These are phyloP conservation scores for Alnus glutinosa DNA, from an alignment of 306 rosid species.

Conservation along the genomic window DNA sequence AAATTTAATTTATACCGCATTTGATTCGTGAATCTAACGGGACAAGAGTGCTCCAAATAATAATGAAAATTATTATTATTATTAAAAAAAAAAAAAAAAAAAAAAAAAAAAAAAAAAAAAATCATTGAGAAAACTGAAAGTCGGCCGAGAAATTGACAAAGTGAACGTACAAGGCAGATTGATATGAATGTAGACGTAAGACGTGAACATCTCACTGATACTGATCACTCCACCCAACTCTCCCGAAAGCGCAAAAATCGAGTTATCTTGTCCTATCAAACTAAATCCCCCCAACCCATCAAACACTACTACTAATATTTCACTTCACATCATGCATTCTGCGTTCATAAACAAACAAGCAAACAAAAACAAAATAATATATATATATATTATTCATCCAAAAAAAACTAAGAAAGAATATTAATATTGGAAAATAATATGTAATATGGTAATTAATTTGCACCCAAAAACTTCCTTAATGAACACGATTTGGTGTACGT, in stretches of 20 bases:
- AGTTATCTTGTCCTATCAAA: background rate
- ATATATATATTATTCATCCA: no score
- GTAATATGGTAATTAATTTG: no score
- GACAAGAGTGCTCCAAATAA: no score
- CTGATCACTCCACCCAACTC: background rate
- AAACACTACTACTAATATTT: no score
- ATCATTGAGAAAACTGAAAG: background rate
- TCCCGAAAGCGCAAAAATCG: background rate
- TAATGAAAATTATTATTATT: no score
- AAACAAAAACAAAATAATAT: no score
- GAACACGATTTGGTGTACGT: background rate
- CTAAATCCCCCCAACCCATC: background rate
- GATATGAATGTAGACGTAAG: background rate
- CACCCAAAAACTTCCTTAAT: background rate
- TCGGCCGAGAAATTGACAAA: constrained; percentile 1
- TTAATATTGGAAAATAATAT: no score
- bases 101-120: background rate
- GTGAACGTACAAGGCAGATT: background rate
- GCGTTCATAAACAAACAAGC: no score
- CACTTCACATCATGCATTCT: no score
- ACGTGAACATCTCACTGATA: background rate
- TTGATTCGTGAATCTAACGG: no score
- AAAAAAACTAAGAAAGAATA: no score
- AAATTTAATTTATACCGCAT: no score
- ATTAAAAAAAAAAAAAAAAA: background rate